Percentiles rank a stretch among this genome's conserved stretches.
Evolutionary conservation across 768 basidiomycete species (phyloP).

Genomic region (Favolaschia claudopus): DNA sequence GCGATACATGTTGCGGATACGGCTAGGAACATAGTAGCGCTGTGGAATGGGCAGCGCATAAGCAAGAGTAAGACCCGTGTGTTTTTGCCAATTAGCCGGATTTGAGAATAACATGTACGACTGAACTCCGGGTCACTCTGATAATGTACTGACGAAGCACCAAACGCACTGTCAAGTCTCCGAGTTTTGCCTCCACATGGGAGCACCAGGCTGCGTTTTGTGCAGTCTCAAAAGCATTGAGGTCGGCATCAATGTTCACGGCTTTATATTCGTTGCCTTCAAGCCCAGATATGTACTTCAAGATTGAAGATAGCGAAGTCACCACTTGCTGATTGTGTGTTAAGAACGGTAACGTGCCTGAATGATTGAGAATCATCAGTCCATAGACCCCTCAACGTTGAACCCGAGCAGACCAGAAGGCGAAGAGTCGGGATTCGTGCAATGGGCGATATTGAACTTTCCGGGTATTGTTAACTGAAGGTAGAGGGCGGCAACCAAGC

Average conservation of each 20-base stretch:
- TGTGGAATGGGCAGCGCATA: slow-evolving; percentile 71
- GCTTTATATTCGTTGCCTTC: slow-evolving; percentile 36
- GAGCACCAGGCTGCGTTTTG: slow-evolving; percentile 68
- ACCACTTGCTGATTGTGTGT: slow-evolving; percentile 61
- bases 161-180: slow-evolving; percentile 72
- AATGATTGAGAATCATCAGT: not conserved
- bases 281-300: slow-evolving; percentile 66
- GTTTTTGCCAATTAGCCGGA: slow-evolving; percentile 64
- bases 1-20: slow-evolving; percentile 64
- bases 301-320: slow-evolving; percentile 64
- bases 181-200: slow-evolving; percentile 71
- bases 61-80: slow-evolving; percentile 63
- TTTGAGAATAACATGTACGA: slow-evolving; percentile 69
- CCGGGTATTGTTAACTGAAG: slow-evolving; percentile 75
- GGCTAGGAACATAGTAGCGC: slow-evolving; percentile 73
- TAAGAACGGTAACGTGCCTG: slow-evolving; percentile 79
- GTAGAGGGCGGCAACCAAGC: slow-evolving; percentile 70
- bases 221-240: slow-evolving; percentile 57
- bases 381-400: not conserved
- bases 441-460: slow-evolving; percentile 67
- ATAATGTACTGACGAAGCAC: slow-evolving; percentile 3
- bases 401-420: slow-evolving; percentile 63
- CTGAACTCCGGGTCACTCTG: slow-evolving; percentile 42
- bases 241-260: slow-evolving; percentile 55
- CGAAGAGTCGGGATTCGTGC: slow-evolving; percentile 73